Percentiles rank a stretch among this genome's conserved stretches.
phyloP scores from a whole-genome alignment of 2,329 filamentous ascomycete genomes.

The Penicillium aurantiogriseum region DNA sequence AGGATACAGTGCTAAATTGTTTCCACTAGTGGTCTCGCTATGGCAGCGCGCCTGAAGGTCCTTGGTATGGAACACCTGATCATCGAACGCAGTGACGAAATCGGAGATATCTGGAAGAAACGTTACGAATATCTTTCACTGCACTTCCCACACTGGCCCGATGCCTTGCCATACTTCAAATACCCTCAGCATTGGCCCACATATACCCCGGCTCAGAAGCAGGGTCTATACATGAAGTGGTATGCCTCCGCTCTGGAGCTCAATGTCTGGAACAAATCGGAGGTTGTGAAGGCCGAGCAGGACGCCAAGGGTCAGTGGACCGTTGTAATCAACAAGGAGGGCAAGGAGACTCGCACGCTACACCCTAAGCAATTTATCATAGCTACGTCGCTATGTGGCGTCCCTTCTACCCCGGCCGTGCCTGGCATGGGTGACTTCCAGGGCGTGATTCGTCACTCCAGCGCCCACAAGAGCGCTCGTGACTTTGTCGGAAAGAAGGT shows the following conservation, averaged over 20 bases:
- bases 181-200: conserved; percentile 35
- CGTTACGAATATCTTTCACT: conserved; percentile 35
- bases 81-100: conserved; percentile 27
- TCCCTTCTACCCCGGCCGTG: conserved; percentile 32
- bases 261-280: conserved; percentile 28
- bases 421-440: conserved; percentile 29
- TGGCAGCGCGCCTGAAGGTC: conserved; percentile 26
- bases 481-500: conserved; percentile 31
- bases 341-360: conserved; percentile 21
- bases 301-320: conserved; percentile 22
- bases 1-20: conserved; percentile 1
- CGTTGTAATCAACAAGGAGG: conserved; percentile 22
- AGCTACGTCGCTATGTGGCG: conserved; percentile 26
- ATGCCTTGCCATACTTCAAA: conserved; percentile 32
- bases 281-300: conserved; percentile 23
- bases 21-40: conserved; percentile 23
- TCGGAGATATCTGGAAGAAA: conserved; percentile 34
- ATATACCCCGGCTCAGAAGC: conserved; percentile 33
- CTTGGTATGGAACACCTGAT: conserved; percentile 31
- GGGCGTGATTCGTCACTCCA: conserved; percentile 27
- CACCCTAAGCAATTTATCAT: conserved; percentile 28
- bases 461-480: conserved; percentile 19
- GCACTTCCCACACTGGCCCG: conserved; percentile 33
- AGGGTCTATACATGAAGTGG: conserved; percentile 30
- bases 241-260: conserved; percentile 29